Evolutionary conservation across 495 filamentous ascomycete species (phyloP).

Genomic region (Staphylotrichum longicolle): DNA sequence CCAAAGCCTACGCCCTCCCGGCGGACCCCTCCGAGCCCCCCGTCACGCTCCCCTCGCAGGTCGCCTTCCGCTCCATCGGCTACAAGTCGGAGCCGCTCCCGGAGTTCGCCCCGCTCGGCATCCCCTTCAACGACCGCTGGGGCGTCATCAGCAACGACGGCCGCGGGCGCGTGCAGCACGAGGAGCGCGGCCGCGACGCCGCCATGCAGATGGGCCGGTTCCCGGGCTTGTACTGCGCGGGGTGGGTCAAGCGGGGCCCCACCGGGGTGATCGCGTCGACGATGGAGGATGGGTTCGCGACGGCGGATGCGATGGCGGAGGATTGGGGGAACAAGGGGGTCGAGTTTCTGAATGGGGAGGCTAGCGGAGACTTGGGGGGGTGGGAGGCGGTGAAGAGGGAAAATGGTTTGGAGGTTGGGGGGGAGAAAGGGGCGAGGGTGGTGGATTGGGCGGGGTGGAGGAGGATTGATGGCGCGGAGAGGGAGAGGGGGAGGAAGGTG

Average conservation of each 20-base stretch:
- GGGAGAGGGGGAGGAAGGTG: constrained; percentile 55
- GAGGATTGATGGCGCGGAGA: constrained; percentile 78
- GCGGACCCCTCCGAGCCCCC: constrained; percentile 39
- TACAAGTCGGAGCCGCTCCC: constrained; percentile 78
- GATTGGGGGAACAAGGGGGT: constrained; percentile 56
- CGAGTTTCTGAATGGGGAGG: constrained; percentile 48
- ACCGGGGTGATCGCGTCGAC: constrained; percentile 95
- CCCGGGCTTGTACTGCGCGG: constrained; percentile 86
- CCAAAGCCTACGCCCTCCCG: constrained; percentile 51
- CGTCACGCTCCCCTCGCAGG: constrained; percentile 49
- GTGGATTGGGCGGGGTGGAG: constrained; percentile 83
- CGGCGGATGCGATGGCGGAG: constrained; percentile 71
- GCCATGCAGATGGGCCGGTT: constrained; percentile 41
- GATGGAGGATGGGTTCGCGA: constrained; percentile 91
- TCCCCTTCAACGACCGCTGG: constrained; percentile 68
- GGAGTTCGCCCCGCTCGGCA: constrained; percentile 70
- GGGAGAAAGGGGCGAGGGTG: constrained; percentile 38
- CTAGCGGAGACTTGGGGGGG: constrained; percentile 46
- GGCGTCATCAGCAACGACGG: constrained; percentile 87
- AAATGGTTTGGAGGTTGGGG: constrained; percentile 43
- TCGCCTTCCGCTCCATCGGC: constrained; percentile 88
- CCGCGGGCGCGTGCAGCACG: constrained; percentile 62
- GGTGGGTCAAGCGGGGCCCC: constrained; percentile 94
- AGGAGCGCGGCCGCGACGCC: constrained; percentile 30
- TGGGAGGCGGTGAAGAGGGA: constrained; percentile 71